Base-by-base conservation (phyloP, 768 basidiomycete species). In the Xerocomellus intermedius region DNA sequence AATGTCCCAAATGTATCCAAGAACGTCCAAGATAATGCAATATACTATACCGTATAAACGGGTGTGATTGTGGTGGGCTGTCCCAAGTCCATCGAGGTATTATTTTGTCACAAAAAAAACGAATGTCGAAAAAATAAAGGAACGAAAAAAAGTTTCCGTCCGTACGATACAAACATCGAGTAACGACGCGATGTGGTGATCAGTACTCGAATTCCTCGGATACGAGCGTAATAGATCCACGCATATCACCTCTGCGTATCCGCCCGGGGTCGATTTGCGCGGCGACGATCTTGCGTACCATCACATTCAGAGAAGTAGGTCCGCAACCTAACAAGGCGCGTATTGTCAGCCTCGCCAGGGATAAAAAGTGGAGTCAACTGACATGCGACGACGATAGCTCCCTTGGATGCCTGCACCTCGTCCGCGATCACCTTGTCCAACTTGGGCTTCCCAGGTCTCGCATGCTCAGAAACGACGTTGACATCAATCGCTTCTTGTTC, bases 161-260 rank as follows among this genome's bases (percentile, higher is more conserved):
- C 22, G 10, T 32, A 13, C 22, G 13, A 41, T 21, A 45, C 3
- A 35, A 50, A 47, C 7, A 12, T 16, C 14, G 19, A 46, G 45
- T 14, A 28, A 17, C 19, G 30, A 28, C 12, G 12, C 13, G 14
- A 33, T 8, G 24, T 24, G 7, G 45, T 3, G 13, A 17, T 79
- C 67, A 88, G 60, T 79, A 82, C 53, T 81, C 80, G 63, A 86
- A 87, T 58, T 89, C 85, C 63, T 89, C 87, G 2, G 83, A 82
- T 30, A 86, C 76, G 49, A 89, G 77, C 28, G 78, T 69, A 52
- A 89, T 81, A 21, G 74, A 77, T 17, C 86, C 83, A 36, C 81
- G 77, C 68, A 76, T 74, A 67, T 86, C 83, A 4, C 84, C 86
- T 44, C 73, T 69, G 54, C 76, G 62, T 55, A 86, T 74, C 53